Base-by-base conservation (phyloP, 352 stramenopile species). In the Globisporangium ultimum region DNA sequence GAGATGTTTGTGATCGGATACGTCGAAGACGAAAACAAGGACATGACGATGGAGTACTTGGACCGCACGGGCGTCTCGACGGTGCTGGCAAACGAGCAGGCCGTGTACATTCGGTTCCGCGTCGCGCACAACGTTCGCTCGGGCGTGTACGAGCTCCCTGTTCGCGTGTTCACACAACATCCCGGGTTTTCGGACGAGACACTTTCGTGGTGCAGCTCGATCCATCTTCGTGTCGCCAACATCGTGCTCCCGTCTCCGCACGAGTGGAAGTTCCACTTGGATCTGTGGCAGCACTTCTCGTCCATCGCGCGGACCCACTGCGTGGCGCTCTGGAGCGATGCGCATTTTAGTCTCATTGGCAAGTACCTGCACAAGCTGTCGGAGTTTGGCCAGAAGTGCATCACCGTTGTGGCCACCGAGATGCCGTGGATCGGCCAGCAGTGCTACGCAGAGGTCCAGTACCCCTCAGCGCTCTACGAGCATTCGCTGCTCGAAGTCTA, bases 391-490 rank as follows among this genome's bases (percentile, higher is more conserved):
- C 83, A 92, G 58, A 90, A 91, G 54, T 87, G 77, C 45, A 53
- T 92, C 32, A 87, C 78, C 14, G 61, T 92, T 40, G 83, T 92
- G 1, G 80, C 68, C 7, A 89, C 83, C 0, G 83, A 92, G 66
- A 84, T 89, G 76, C 83, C 83, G 0, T 92, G 80, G 83, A 73
- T 72, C 3, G 83, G 80, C 11, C 83, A 92, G 66, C 80, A 91
- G 55, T 92, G 83, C 61, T 89, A 92, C 57, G 68, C 72, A 54
- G 83, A 91, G 65, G 75, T 70, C 1, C 65, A 63, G 12, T 89
- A 91, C 49, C 73, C 80, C 4, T 92, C 83, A 1, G 73, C 80
- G 15, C 64, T 92, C 21, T 92, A 74, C 55, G 83, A 92, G 47
- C 83, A 92, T 55, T 68, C 80, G 0, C 63, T 89, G 2, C 60